phyloP scores from a whole-genome alignment of 2,329 filamentous ascomycete genomes.

The Tolypocladium cylindrosporum region DNA sequence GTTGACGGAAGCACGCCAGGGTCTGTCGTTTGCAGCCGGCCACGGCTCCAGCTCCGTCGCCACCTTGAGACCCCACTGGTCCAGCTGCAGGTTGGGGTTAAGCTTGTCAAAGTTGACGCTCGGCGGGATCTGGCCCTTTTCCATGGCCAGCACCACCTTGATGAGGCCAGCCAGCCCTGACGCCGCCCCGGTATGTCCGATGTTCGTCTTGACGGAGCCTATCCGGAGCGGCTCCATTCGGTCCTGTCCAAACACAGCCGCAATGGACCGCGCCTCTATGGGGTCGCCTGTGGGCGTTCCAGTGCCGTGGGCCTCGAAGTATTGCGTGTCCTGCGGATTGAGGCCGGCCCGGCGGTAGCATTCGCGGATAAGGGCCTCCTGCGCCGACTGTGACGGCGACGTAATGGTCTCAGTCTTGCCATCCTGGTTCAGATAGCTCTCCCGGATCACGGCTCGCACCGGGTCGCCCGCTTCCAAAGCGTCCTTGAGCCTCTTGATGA shows the following conservation, averaged over 20 bases:
- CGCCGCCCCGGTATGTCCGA: conserved; percentile 9
- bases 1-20: no score
- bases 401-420: neutral
- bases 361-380: neutral
- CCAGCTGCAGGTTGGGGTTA: conserved; percentile 3
- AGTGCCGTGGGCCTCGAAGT: neutral
- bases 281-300: neutral
- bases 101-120: conserved; percentile 1
- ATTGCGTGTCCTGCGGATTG: neutral
- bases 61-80: neutral
- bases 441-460: neutral
- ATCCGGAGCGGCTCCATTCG: no score
- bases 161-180: conserved; percentile 5
- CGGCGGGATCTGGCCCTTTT: conserved; percentile 5
- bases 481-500: neutral
- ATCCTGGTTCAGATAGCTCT: neutral
- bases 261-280: neutral
- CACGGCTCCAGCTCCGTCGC: no score
- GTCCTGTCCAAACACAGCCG: no score
- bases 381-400: neutral
- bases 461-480: neutral
- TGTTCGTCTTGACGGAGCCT: conserved; percentile 8
- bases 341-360: neutral
- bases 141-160: conserved; percentile 6
- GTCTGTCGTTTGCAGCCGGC: no score